These are phyloP conservation scores for Backusella macrospora DNA, from an alignment of 192 early-diverging fungal species.

Conservation along the genomic window DNA sequence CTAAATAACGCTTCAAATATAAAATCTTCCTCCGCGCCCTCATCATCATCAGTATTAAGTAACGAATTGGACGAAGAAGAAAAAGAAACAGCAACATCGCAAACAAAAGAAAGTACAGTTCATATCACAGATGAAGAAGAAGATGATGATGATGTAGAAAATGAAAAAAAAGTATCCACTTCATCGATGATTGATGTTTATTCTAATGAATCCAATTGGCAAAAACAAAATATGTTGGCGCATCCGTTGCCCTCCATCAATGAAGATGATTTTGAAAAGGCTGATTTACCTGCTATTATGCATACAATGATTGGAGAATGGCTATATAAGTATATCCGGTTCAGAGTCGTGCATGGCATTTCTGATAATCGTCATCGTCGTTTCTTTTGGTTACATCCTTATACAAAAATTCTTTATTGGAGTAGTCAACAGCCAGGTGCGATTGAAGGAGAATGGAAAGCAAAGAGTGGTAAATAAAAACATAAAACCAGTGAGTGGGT, in stretches of 20 bases:
- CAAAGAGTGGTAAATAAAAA: slow-evolving; percentile 53
- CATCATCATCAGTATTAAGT: no score
- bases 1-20: neutral
- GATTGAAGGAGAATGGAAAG: slow-evolving; percentile 39
- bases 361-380: slow-evolving; percentile 67
- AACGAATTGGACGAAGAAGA: no score
- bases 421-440: slow-evolving; percentile 62
- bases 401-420: slow-evolving; percentile 79
- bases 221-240: neutral
- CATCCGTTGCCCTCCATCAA: neutral
- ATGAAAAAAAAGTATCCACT: neutral
- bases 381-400: slow-evolving; percentile 84
- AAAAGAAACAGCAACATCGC: neutral
- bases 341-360: slow-evolving; percentile 46
- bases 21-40: no score
- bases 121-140: neutral
- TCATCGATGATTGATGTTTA: neutral
- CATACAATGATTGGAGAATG: slow-evolving; percentile 82
- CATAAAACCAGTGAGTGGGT: neutral
- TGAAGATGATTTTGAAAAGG: neutral
- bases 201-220: neutral
- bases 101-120: neutral
- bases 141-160: neutral
- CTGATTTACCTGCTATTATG: slow-evolving; percentile 52
- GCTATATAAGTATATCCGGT: slow-evolving; percentile 72